Conservation (phyloP, 2,329 filamentous ascomycete species). For the Lachnellula hyalina region DNA sequence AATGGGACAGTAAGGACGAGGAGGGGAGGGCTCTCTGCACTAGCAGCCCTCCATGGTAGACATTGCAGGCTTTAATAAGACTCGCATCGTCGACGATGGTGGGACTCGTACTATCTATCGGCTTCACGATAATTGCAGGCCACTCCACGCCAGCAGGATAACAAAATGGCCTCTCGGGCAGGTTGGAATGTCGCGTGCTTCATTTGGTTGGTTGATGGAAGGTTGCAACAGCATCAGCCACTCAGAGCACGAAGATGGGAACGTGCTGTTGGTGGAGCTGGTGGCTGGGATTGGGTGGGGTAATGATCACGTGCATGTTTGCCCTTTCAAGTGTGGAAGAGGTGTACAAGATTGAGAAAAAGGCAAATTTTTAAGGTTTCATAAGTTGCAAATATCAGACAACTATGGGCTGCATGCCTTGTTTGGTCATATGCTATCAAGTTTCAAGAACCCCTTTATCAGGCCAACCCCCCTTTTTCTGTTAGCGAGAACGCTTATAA, state of each 20-base stretch:
- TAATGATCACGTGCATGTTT: too few species aligned
- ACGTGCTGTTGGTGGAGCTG: too few species aligned
- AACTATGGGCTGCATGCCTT: too few species aligned
- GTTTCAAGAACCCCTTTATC: too few species aligned
- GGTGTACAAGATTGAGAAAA: too few species aligned
- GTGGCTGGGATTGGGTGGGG: too few species aligned
- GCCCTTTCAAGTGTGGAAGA: too few species aligned
- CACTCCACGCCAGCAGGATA: constrained; percentile 3
- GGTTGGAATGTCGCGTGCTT: constrained; percentile 11
- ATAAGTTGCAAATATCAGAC: too few species aligned
- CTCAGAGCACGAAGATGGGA: neutral
- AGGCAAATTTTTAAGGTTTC: too few species aligned
- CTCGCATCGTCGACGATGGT: neutral
- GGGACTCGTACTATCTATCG: neutral
- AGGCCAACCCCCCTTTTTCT: too few species aligned
- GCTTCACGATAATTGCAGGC: neutral
- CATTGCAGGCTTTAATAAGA: constrained; percentile 1
- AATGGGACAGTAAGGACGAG: neutral
- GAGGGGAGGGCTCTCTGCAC: neutral
- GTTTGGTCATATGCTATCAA: too few species aligned
- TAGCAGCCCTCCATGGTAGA: neutral
- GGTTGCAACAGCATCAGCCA: neutral
- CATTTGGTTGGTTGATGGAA: neutral
- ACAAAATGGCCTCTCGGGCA: neutral
- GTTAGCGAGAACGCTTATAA: too few species aligned